Evolutionary conservation across 495 filamentous ascomycete genomes (phyloP).

Genomic region (Penicillium roqueforti): DNA sequence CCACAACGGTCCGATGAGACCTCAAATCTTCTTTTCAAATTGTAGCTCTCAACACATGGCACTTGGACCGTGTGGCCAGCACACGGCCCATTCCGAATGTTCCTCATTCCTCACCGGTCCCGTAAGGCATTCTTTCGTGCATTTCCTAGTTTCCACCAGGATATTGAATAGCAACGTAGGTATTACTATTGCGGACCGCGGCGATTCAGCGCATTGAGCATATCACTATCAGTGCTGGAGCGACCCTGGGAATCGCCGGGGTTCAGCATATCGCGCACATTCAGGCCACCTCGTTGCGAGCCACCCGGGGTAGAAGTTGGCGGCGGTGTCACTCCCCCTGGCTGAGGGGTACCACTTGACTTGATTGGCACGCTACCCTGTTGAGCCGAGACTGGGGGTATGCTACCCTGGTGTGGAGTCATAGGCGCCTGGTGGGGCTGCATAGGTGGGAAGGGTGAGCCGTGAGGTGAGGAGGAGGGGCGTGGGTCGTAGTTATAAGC

Average conservation of each 20-base stretch:
- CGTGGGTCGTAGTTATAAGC: conserved; percentile 46
- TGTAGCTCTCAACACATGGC: conserved; percentile 21
- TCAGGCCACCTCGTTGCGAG: conserved; percentile 44
- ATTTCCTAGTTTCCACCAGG: conserved; percentile 4
- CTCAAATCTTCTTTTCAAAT: conserved; percentile 9
- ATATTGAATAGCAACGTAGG: neutral
- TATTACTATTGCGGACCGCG: conserved; percentile 32
- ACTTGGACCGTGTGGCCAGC: conserved; percentile 28
- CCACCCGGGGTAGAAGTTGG: conserved; percentile 38
- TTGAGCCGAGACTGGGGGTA: conserved; percentile 3
- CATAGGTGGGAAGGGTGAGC: conserved; percentile 47
- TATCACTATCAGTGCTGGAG: conserved; percentile 52
- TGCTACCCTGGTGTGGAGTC: conserved; percentile 5
- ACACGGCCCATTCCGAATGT: conserved; percentile 22
- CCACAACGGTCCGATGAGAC: conserved; percentile 11
- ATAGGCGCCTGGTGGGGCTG: conserved; percentile 23
- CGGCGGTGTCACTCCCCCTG: conserved; percentile 36
- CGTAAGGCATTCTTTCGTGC: conserved; percentile 7
- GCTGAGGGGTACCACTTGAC: conserved; percentile 4
- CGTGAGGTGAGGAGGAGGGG: conserved; percentile 48
- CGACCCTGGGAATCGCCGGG: conserved; percentile 43
- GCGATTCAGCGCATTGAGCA: conserved; percentile 53
- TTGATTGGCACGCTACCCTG: neutral
- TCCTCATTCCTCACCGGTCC: conserved; percentile 10
- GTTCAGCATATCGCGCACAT: conserved; percentile 52